These are phyloP conservation scores for Metschnikowia borealis DNA, from an alignment of 805 yeast genomes.

Conservation along the genomic window DNA sequence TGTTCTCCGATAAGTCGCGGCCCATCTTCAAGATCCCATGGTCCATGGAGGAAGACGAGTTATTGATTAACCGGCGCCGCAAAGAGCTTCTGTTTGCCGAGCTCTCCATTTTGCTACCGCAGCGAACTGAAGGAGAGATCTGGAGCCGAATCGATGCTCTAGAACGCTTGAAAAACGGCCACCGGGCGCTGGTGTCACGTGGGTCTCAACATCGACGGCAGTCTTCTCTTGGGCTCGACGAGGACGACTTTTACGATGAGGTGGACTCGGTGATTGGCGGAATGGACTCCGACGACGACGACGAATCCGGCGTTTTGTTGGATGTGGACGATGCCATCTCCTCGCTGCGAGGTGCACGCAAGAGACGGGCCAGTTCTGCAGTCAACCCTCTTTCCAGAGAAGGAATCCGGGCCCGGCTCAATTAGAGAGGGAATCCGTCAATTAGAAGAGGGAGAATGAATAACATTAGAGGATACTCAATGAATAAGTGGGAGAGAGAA, in stretches of 20 bases:
- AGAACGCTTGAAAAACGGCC: conserved; percentile 20
- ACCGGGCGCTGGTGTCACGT: conserved; percentile 18
- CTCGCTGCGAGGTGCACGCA: conserved; percentile 14
- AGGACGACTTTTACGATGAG: conserved; percentile 40
- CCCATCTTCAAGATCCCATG: conserved; percentile 38
- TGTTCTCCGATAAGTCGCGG: conserved; percentile 4
- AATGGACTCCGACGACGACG: conserved; percentile 33
- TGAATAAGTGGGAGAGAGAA: no score
- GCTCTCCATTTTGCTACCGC: conserved; percentile 66
- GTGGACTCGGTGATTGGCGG: conserved; percentile 39
- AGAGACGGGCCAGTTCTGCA: conserved; percentile 41
- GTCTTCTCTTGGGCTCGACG: conserved; percentile 40
- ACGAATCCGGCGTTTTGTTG: conserved; percentile 27
- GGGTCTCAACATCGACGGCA: conserved; percentile 31
- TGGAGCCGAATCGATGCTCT: conserved; percentile 51
- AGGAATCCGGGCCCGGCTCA: conserved; percentile 11
- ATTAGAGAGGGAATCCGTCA: background rate
- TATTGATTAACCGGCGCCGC: conserved; percentile 49
- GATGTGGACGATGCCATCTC: conserved; percentile 35
- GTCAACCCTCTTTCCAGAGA: conserved; percentile 34
- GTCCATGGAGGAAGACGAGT: conserved; percentile 70
- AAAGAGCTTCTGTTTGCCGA: conserved; percentile 68
- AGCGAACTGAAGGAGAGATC: conserved; percentile 72
- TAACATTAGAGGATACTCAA: no score
- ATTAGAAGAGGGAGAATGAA: background rate